phyloP scores from a whole-genome alignment of 345 rosid species.

The Citrus unshiu region DNA sequence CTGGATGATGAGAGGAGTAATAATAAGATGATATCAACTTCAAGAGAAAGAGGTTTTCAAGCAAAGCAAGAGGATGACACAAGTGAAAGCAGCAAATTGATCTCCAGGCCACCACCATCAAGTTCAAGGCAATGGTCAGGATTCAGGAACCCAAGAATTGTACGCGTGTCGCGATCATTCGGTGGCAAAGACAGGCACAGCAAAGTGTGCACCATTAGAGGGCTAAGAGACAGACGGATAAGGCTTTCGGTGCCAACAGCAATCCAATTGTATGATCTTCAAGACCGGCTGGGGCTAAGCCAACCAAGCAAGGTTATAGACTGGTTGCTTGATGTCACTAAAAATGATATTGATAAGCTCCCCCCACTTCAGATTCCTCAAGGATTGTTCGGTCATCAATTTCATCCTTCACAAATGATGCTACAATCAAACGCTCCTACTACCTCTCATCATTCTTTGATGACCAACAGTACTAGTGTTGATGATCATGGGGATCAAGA shows the following conservation, averaged over 20 bases:
- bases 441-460: too few species aligned
- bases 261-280: slow-evolving; percentile 84
- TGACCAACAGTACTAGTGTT: slow-evolving; percentile 1
- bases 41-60: slow-evolving; percentile 42
- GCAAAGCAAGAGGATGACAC: slow-evolving; percentile 59
- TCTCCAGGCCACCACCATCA: slow-evolving; percentile 31
- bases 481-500: slow-evolving; percentile 5
- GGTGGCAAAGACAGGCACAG: slow-evolving; percentile 99
- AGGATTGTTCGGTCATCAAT: slow-evolving; percentile 50
- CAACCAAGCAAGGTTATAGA: slow-evolving; percentile 96
- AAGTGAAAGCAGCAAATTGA: slow-evolving; percentile 3
- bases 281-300: slow-evolving; percentile 73
- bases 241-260: slow-evolving; percentile 96
- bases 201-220: slow-evolving; percentile 91
- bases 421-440: slow-evolving; percentile 4
- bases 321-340: slow-evolving; percentile 81
- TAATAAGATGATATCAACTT: slow-evolving; percentile 48
- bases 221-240: slow-evolving; percentile 81
- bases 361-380: slow-evolving; percentile 84
- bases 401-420: slow-evolving; percentile 53
- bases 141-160: slow-evolving; percentile 88
- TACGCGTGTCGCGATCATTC: slow-evolving; percentile 73
- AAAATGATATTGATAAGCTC: slow-evolving; percentile 75
- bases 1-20: slow-evolving; percentile 32
- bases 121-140: slow-evolving; percentile 85